Percentiles rank a stretch among this genome's conserved stretches.
Conservation (phyloP, 225 moss, liverwort and hornwort genomes). For the Antitrichia curtipendula region DNA sequence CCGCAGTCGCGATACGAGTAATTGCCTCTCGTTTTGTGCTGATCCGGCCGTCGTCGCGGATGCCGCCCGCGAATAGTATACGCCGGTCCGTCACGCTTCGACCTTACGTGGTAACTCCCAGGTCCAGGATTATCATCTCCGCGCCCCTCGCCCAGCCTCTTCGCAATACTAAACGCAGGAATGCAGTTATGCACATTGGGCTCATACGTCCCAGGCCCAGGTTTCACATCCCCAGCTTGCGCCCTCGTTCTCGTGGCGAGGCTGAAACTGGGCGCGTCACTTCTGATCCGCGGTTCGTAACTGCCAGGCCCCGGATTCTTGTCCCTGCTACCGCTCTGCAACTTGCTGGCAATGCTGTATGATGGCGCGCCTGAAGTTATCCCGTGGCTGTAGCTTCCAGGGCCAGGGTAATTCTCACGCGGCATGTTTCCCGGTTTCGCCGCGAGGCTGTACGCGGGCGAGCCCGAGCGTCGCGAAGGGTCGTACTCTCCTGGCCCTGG, state of each 20-base stretch:
- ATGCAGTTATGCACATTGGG: conserved; percentile 20
- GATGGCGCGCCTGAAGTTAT: conserved; percentile 6
- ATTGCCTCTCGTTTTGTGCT: conserved; percentile 2
- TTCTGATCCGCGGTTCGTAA: conserved; percentile 17
- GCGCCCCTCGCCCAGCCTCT: not conserved
- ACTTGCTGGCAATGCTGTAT: conserved; percentile 19
- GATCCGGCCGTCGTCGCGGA: not conserved
- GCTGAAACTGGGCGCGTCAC: conserved; percentile 36
- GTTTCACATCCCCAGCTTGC: not conserved
- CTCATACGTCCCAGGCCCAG: conserved; percentile 48
- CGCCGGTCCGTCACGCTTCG: conserved; percentile 29
- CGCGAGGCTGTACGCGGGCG: conserved; percentile 13
- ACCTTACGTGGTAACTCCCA: conserved; percentile 28
- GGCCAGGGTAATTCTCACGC: conserved; percentile 32
- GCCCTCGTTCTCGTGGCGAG: not conserved
- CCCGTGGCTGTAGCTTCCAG: conserved; percentile 35
- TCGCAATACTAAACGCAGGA: conserved; percentile 45
- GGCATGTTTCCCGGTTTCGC: not conserved
- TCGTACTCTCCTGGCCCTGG: conserved; percentile 56
- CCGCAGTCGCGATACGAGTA: not conserved
- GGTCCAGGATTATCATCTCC: conserved; percentile 26
- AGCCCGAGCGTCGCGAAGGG: not conserved
- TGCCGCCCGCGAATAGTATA: conserved; percentile 59
- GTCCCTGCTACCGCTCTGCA: not conserved
- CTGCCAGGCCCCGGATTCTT: conserved; percentile 47